A percentile compares a stretch with the other conserved stretches of the same genome.
Conservation (phyloP, 148 eudicot species). For the Chenopodium album region DNA sequence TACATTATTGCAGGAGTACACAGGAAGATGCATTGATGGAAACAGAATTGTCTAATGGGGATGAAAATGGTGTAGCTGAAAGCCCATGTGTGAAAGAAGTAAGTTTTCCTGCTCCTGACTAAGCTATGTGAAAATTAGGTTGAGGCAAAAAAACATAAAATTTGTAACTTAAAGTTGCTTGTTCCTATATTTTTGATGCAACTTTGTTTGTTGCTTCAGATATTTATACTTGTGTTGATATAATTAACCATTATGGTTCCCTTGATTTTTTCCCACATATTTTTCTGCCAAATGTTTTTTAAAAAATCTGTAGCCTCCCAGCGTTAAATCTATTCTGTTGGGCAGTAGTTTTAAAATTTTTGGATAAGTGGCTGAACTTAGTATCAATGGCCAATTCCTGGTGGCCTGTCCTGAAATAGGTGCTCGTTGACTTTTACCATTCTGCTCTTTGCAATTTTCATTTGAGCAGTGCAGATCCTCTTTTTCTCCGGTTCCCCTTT, state of each 20-base stretch:
- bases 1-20: conserved; percentile 49
- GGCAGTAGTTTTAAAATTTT: neutral
- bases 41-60: conserved; percentile 47
- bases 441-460: neutral
- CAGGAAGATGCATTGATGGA: conserved; percentile 54
- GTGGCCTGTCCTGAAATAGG: neutral
- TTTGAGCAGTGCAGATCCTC: neutral
- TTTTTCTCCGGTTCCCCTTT: neutral
- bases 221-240: too few relatives aligned
- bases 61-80: conserved; percentile 43
- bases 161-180: neutral
- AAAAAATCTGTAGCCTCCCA: neutral
- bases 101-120: conserved; percentile 24
- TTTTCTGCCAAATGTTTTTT: neutral
- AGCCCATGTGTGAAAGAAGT: conserved; percentile 50
- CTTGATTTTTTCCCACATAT: neutral
- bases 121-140: neutral
- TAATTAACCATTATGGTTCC: too few relatives aligned
- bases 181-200: neutral
- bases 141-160: neutral
- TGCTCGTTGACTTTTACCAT: neutral
- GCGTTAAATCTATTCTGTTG: neutral
- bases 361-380: neutral
- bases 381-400: neutral
- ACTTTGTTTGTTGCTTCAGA: neutral